A percentile compares a stretch with the other conserved stretches of the same genome.
Conservation (phyloP, 257 asterid genomes). For the Datura wrightii region DNA sequence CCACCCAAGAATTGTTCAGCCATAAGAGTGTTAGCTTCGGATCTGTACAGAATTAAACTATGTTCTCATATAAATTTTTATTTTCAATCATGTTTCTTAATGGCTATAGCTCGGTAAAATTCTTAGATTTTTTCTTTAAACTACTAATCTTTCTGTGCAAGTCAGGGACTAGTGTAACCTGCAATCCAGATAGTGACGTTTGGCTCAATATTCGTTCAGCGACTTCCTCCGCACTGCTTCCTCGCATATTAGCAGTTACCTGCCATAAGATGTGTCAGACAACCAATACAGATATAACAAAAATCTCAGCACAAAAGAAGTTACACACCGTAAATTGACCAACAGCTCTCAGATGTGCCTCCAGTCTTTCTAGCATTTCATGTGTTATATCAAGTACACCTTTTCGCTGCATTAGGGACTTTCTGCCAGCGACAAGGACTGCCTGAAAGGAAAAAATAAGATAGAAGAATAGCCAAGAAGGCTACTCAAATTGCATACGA, state of each 20-base stretch:
- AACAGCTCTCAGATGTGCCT: conserved; percentile 87
- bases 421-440: conserved; percentile 89
- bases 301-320: conserved; percentile 13
- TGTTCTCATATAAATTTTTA: neutral
- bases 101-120: neutral
- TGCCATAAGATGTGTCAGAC: conserved; percentile 36
- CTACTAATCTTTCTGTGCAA: neutral
- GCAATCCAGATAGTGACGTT: conserved; percentile 86
- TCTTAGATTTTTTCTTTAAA: conserved; percentile 25
- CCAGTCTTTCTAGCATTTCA: conserved; percentile 96
- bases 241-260: conserved; percentile 98
- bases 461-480: conserved; percentile 14
- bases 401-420: conserved; percentile 73
- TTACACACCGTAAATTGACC: conserved; percentile 83
- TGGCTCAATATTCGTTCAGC: conserved; percentile 85
- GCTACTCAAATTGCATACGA: neutral
- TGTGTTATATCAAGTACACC: conserved; percentile 84
- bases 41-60: conserved; percentile 11
- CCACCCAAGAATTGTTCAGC: conserved; percentile 13
- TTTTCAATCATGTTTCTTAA: neutral
- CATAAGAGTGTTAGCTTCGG: neutral
- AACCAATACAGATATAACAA: conserved; percentile 11
- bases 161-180: conserved; percentile 53
- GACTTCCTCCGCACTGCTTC: conserved; percentile 92
- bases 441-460: conserved; percentile 56